Conservation (phyloP, 805 yeast species). For the Saccharomycopsis sp. region DNA sequence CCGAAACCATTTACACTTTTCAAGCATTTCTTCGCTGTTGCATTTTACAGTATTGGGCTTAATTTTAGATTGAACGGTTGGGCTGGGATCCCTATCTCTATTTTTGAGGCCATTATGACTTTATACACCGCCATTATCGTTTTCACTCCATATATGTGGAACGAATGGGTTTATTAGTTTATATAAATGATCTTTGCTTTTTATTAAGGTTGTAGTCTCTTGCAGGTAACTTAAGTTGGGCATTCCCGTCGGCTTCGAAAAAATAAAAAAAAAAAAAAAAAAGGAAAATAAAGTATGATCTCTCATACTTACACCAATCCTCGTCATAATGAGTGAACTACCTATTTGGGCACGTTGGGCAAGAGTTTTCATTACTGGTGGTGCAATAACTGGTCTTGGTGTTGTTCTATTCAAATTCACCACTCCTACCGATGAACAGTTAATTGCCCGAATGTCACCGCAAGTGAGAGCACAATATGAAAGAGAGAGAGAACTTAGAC, state of each 20-base stretch:
- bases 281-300: background rate
- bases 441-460: slow-evolving; percentile 70
- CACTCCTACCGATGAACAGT: slow-evolving; percentile 79
- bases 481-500: slow-evolving; percentile 51
- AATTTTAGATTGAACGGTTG: slow-evolving; percentile 64
- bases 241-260: too few species aligned
- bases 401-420: slow-evolving; percentile 61
- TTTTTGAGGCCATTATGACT: slow-evolving; percentile 61
- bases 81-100: slow-evolving; percentile 59
- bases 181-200: background rate
- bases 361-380: slow-evolving; percentile 51
- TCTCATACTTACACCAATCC: background rate
- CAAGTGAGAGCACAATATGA: slow-evolving; percentile 75
- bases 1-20: slow-evolving; percentile 72
- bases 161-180: slow-evolving; percentile 35
- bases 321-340: background rate
- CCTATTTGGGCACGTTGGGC: slow-evolving; percentile 57
- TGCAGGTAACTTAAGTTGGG: too few species aligned
- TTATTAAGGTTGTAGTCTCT: too few species aligned
- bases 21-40: slow-evolving; percentile 85
- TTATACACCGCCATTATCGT: slow-evolving; percentile 69
- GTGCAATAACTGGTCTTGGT: slow-evolving; percentile 69
- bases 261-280: background rate
- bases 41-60: slow-evolving; percentile 69
- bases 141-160: slow-evolving; percentile 69